Evolutionary conservation across 148 eudicot species (phyloP).

Genomic region (Beta vulgaris): DNA sequence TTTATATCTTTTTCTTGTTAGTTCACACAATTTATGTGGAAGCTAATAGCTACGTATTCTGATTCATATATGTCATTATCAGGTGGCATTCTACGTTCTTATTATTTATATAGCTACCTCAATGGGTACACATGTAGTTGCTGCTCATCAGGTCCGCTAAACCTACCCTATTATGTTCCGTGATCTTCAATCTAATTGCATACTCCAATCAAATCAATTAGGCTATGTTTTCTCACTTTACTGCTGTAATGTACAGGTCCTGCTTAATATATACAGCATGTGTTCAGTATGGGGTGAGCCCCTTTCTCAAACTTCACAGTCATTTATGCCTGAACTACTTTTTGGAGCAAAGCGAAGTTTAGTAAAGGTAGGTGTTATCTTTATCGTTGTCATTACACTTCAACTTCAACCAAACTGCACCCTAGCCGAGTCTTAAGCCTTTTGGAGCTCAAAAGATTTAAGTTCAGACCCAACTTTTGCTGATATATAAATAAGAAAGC

Average conservation of each 20-base stretch:
- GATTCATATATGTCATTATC: neutral
- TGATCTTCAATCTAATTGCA: neutral
- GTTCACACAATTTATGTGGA: conserved; percentile 16
- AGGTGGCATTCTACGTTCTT: conserved; percentile 77
- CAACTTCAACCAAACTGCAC: too few species aligned
- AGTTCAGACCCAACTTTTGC: too few species aligned
- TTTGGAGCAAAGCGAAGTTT: conserved; percentile 69
- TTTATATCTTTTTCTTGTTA: too few species aligned
- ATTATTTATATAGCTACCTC: conserved; percentile 84
- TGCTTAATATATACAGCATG: conserved; percentile 63
- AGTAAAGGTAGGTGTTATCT: conserved; percentile 46
- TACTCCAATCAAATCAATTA: neutral
- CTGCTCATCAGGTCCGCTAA: conserved; percentile 88
- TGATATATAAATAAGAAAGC: too few species aligned
- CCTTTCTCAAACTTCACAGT: conserved; percentile 95
- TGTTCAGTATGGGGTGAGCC: conserved; percentile 94
- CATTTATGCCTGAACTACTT: conserved; percentile 93
- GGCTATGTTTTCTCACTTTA: conserved; percentile 11
- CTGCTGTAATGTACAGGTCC: conserved; percentile 45
- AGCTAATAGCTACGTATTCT: too few species aligned
- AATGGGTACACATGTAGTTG: conserved; percentile 79
- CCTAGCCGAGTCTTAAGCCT: too few species aligned
- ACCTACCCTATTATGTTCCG: neutral
- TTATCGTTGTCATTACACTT: neutral
- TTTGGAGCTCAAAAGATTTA: too few species aligned